Percentiles rank a stretch among this genome's conserved stretches.
Conservation (phyloP, 805 yeast species). For the Saccharomycopsis sp. region DNA sequence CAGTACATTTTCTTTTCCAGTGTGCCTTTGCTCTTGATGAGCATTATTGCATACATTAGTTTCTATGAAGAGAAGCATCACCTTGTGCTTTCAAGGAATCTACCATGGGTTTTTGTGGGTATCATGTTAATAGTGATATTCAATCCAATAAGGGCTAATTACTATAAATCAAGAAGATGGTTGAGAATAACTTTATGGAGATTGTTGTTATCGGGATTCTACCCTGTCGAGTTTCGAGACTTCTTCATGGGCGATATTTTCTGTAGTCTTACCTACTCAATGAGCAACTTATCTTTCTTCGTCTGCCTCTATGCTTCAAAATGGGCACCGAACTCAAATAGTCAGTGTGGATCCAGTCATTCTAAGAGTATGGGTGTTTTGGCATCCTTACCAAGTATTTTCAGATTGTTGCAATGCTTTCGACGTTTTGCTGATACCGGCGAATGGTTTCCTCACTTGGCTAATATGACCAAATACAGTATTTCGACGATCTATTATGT, state of each 20-base stretch:
- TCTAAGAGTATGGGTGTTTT: constrained; percentile 80
- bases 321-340: constrained; percentile 39
- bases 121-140: constrained; percentile 41
- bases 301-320: constrained; percentile 72
- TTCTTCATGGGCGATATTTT: constrained; percentile 89
- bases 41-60: constrained; percentile 70
- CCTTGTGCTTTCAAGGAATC: constrained; percentile 57
- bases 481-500: constrained; percentile 63
- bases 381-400: constrained; percentile 75
- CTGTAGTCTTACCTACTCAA: constrained; percentile 80
- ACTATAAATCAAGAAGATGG: constrained; percentile 71
- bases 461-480: constrained; percentile 75
- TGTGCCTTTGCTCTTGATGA: constrained; percentile 45
- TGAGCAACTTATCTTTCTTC: constrained; percentile 80
- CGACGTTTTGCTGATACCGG: constrained; percentile 91
- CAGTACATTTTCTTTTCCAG: constrained; percentile 65
- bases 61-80: constrained; percentile 42
- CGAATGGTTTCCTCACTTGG: constrained; percentile 93
- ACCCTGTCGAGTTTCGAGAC: constrained; percentile 93
- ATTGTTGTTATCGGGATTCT: constrained; percentile 72
- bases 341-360: constrained; percentile 66
- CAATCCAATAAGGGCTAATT: constrained; percentile 56
- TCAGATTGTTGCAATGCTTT: constrained; percentile 87
- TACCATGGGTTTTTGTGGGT: constrained; percentile 76
- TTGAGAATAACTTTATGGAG: constrained; percentile 64